Evolutionary conservation across 78 protist genomes (phyloP), one percentile per base, ranked within the genome.

Genomic region (Dictyostelium capitatum): DNA sequence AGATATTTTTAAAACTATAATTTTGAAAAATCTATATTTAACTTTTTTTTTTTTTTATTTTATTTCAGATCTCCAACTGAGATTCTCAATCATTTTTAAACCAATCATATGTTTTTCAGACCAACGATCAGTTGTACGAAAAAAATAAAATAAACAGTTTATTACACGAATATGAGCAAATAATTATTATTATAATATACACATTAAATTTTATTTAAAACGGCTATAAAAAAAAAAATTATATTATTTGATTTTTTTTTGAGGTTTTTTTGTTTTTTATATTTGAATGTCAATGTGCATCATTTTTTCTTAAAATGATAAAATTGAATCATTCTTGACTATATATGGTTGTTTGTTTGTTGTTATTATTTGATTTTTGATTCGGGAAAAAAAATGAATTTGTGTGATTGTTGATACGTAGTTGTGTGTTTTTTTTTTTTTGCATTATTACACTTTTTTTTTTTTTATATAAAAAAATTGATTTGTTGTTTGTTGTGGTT

Each of bases 351-450:
- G 65, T 25, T 56, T 20, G 19, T 20, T 56, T 56, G 19, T 56
- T 56, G 6, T 62, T 62, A 25, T 25, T 62, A 62, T 62, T 20
- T 3, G 67, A 23, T 57, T 57, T 56, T 57, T 57, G 67, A 19
- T 62, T 62, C 70, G 70, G 69, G 70, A 23, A 25, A 62, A 62
- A 62, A 62, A 62, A 62, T 25, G 70, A 62, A 62, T 62, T n/a
- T 23, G n/a, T 37, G 43, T 37, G n/a, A n/a, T 37, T 37, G 43
- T 37, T 37, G 43, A 37, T 37, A 37, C 43, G 70, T 25, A 62
- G 28, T 62, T 11, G n/a, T 23, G 28, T 62, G 28, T 32, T 62
- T 25, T 62, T 25, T 62, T 11, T 32, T 62, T 25, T 62, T 25
- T 32, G 41, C 28, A 62, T 62, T 62, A 62, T 62, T 62, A 62